Evolutionary conservation across 768 basidiomycete genomes (phyloP).

Genomic region (Lenzites betulinus): DNA sequence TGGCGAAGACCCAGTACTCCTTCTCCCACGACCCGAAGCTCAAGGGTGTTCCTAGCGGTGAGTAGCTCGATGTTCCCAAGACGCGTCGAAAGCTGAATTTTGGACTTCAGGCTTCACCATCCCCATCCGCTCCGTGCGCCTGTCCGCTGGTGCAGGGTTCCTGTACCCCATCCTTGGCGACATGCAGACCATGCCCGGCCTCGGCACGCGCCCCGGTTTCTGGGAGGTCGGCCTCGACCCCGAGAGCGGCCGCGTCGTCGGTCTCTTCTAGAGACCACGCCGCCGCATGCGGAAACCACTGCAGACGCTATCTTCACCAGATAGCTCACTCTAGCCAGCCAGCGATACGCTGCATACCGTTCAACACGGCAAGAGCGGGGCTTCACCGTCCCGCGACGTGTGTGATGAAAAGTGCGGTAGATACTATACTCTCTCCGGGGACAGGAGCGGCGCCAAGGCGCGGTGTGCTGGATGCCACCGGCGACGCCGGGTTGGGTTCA

Average conservation of each 20-base stretch:
- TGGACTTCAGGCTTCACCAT: conserved; percentile 74
- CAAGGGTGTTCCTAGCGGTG: conserved; percentile 86
- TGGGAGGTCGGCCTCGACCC: conserved; percentile 88
- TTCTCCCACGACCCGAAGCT: conserved; percentile 93
- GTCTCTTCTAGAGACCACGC: conserved; percentile 65
- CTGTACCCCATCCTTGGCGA: conserved; percentile 93
- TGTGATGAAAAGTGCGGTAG: conserved; percentile 12
- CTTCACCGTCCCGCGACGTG: conserved; percentile 19
- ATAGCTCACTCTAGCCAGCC: conserved; percentile 28
- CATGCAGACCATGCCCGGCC: conserved; percentile 98
- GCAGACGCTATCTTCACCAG: conserved; percentile 34
- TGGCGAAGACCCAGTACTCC: conserved; percentile 98
- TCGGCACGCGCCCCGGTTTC: conserved; percentile 91
- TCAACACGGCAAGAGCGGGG: conserved; percentile 39
- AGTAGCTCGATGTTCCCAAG: conserved; percentile 17
- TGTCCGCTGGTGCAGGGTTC: conserved; percentile 95
- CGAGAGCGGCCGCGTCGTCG: conserved; percentile 79
- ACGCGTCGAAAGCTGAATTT: too few relatives aligned
- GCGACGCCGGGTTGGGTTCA: not conserved
- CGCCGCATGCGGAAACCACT: not conserved
- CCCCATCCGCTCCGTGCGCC: conserved; percentile 83
- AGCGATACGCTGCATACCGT: conserved; percentile 37
- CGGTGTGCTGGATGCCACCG: conserved; percentile 11
- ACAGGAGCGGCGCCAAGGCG: conserved; percentile 16
- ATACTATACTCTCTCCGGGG: conserved; percentile 5